These are phyloP conservation scores for Stachybotrys chlorohalonatus DNA, from an alignment of 2,329 filamentous ascomycete species.

Conservation along the genomic window DNA sequence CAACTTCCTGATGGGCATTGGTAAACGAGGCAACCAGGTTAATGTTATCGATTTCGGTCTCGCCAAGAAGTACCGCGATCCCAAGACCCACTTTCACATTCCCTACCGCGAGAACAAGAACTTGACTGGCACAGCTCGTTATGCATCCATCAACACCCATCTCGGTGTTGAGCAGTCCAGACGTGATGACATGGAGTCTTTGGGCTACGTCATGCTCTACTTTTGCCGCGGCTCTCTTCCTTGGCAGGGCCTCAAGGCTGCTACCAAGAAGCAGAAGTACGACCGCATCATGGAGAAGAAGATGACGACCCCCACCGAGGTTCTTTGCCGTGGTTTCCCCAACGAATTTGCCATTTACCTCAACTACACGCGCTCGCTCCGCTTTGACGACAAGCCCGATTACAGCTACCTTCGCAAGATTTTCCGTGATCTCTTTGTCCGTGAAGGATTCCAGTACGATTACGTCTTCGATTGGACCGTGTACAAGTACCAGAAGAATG, in stretches of 20 bases:
- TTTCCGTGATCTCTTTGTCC: constrained; percentile 98
- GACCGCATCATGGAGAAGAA: constrained; percentile 99
- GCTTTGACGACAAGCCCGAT: constrained; percentile 99
- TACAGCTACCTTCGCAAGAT: constrained; percentile 99
- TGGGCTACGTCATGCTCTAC: constrained; percentile 99
- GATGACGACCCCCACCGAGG: constrained; percentile 99
- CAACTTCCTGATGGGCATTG: constrained; percentile 99
- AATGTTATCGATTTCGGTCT: constrained; percentile 99
- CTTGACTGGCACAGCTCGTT: constrained; percentile 95
- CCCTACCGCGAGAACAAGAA: constrained; percentile 99
- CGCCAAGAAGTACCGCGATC: constrained; percentile 99
- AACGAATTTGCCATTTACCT: constrained; percentile 99
- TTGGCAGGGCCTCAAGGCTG: constrained; percentile 97
- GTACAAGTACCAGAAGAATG: constrained; percentile 99
- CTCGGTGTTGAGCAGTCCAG: constrained; percentile 97
- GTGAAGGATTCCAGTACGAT: constrained; percentile 99
- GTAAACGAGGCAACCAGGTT: constrained; percentile 98
- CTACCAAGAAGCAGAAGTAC: constrained; percentile 99
- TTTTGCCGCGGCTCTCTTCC: constrained; percentile 98
- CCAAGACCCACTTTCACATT: constrained; percentile 99
- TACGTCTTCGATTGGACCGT: constrained; percentile 99
- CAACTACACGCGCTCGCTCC: constrained; percentile 96
- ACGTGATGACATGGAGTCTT: constrained; percentile 98
- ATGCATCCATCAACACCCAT: constrained; percentile 98
- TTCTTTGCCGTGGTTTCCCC: constrained; percentile 96